phyloP scores from a whole-genome alignment of 805 yeast genomes.

The Metschnikowia koreensis region DNA sequence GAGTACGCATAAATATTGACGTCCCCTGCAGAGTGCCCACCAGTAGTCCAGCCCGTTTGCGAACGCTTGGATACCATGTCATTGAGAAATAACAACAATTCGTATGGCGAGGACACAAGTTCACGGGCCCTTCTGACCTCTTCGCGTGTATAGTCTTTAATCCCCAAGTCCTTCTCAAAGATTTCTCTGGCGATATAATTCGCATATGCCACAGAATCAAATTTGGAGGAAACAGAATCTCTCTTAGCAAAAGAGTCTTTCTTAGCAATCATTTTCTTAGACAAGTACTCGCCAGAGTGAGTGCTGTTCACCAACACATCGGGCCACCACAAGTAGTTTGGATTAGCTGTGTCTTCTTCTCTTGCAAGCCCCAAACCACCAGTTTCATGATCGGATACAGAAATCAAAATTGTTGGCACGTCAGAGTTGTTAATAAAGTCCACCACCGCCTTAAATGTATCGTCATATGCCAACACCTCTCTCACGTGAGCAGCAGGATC shows the following conservation, averaged over 20 bases:
- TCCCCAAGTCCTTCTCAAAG: conserved; percentile 62
- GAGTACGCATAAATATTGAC: conserved; percentile 84
- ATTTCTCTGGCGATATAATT: conserved; percentile 44
- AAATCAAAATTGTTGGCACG: conserved; percentile 70
- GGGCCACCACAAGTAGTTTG: conserved; percentile 87
- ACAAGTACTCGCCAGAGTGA: conserved; percentile 74
- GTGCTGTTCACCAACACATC: conserved; percentile 64
- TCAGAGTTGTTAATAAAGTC: conserved; percentile 66
- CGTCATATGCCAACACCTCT: conserved; percentile 84
- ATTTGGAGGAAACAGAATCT: conserved; percentile 20
- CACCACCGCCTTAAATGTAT: conserved; percentile 69
- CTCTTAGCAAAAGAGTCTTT: conserved; percentile 31
- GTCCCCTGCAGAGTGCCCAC: conserved; percentile 94
- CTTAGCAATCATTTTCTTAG: conserved; percentile 39
- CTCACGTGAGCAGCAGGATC: conserved; percentile 93
- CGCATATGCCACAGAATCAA: conserved; percentile 18
- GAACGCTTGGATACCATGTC: conserved; percentile 74
- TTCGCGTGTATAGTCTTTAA: conserved; percentile 49
- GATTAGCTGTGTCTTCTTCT: conserved; percentile 61
- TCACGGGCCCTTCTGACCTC: conserved; percentile 43
- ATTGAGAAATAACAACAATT: conserved; percentile 53
- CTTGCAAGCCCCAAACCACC: conserved; percentile 89
- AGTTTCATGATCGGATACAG: conserved; percentile 92
- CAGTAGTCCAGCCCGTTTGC: conserved; percentile 90
- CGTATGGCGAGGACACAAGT: conserved; percentile 26